Evolutionary conservation across 306 rosid species (phyloP).

Genomic region (Glycine soja): DNA sequence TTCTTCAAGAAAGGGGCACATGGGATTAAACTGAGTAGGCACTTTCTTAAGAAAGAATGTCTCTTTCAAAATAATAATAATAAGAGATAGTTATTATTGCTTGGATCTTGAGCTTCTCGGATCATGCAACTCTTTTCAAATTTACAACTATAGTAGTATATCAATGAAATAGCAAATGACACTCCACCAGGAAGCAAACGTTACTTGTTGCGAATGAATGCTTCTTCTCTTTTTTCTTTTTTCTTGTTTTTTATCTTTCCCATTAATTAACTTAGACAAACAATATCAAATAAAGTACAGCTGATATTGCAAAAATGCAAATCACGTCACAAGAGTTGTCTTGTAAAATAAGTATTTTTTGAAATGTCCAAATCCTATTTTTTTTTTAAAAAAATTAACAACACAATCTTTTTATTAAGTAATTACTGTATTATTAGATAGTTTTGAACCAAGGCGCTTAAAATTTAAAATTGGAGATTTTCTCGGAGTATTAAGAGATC

Average conservation of each 20-base stretch:
- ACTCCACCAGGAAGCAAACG: not conserved
- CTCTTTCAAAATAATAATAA: constrained; percentile 45
- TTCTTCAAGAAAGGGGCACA: constrained; percentile 42
- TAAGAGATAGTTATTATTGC: constrained; percentile 54
- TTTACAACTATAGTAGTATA: not conserved
- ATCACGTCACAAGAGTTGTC: not conserved
- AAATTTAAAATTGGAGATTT: too few relatives aligned
- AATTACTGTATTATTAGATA: too few relatives aligned
- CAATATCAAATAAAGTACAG: not conserved
- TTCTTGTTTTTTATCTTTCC: not conserved
- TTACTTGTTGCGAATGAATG: not conserved
- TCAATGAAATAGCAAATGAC: not conserved
- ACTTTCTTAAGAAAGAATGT: constrained; percentile 61
- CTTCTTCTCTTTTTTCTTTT: not conserved
- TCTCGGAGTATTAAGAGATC: too few relatives aligned
- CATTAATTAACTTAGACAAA: not conserved
- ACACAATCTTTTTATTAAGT: too few relatives aligned
- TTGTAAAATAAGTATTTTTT: not conserved
- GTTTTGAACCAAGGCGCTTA: too few relatives aligned
- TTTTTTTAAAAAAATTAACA: too few relatives aligned
- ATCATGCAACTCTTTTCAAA: constrained; percentile 48
- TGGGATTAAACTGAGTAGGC: constrained; percentile 39
- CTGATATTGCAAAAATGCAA: not conserved
- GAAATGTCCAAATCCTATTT: not conserved
- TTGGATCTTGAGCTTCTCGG: constrained; percentile 91